Evolutionary conservation across 2,329 filamentous ascomycete species (phyloP).

Genomic region (Cladosporium sp.): DNA sequence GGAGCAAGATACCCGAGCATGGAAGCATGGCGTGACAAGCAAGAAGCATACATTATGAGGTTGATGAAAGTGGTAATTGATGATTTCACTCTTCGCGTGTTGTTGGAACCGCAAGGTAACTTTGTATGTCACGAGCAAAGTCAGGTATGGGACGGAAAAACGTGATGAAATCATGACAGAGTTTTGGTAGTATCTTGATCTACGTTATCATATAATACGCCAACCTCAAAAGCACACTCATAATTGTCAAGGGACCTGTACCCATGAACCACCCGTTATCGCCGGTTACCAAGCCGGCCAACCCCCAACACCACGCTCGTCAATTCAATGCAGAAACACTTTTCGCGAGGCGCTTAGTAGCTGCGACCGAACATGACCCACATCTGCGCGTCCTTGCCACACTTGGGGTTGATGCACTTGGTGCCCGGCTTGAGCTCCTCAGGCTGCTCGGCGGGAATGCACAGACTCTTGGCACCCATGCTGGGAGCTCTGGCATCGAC

Average conservation of each 20-base stretch:
- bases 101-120: background rate
- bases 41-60: background rate
- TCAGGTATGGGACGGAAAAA: background rate
- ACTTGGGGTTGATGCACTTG: constrained; percentile 90
- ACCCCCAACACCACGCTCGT: constrained; percentile 17
- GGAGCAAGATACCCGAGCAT: constrained; percentile 15
- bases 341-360: constrained; percentile 33
- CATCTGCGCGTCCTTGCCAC: constrained; percentile 70
- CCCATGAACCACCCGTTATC: constrained; percentile 2
- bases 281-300: background rate
- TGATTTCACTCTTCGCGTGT: background rate
- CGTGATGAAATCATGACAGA: background rate
- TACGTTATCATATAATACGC: constrained; percentile 12
- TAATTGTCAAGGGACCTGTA: background rate
- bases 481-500: constrained; percentile 68
- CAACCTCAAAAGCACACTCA: constrained; percentile 4
- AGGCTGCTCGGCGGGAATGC: constrained; percentile 84
- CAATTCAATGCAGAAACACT: constrained; percentile 16
- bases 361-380: constrained; percentile 87
- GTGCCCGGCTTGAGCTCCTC: constrained; percentile 72
- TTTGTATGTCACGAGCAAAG: background rate
- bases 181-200: constrained; percentile 5
- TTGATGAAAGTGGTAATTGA: background rate
- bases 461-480: constrained; percentile 76
- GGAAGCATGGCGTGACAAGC: background rate